Conservation (phyloP, 805 yeast genomes). For the Lipomyces kockii region DNA sequence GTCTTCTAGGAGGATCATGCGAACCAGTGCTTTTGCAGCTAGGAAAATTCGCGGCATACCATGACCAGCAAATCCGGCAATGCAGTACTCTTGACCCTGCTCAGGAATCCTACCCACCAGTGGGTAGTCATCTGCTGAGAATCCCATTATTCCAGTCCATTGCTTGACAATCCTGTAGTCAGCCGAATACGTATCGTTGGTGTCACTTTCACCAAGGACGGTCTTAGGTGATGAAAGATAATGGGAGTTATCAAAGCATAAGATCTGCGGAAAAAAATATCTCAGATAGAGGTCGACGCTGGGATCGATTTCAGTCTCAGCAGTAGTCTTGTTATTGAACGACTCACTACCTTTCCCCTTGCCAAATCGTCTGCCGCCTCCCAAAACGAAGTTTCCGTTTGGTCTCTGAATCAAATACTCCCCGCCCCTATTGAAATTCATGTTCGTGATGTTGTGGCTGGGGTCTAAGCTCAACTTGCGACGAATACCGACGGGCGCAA, state of each 20-base stretch:
- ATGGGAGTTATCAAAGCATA: slow-evolving; percentile 43
- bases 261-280: slow-evolving; percentile 25
- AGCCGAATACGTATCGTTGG: background rate
- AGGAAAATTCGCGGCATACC: slow-evolving; percentile 57
- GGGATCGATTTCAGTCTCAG: slow-evolving; percentile 41
- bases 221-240: slow-evolving; percentile 37
- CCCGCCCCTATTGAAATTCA: slow-evolving; percentile 31
- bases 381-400: slow-evolving; percentile 37
- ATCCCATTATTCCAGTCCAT: slow-evolving; percentile 59
- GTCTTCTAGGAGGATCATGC: slow-evolving; percentile 22
- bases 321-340: background rate
- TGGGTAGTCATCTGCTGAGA: slow-evolving; percentile 50
- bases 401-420: slow-evolving; percentile 34
- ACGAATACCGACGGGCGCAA: slow-evolving; percentile 6
- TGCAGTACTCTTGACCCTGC: slow-evolving; percentile 45
- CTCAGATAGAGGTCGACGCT: slow-evolving; percentile 41
- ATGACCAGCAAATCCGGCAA: slow-evolving; percentile 58
- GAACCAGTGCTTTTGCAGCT: slow-evolving; percentile 49
- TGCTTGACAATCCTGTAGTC: slow-evolving; percentile 31
- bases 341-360: slow-evolving; percentile 16
- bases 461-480: slow-evolving; percentile 20
- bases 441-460: slow-evolving; percentile 24
- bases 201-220: background rate
- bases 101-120: slow-evolving; percentile 50
- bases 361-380: slow-evolving; percentile 38